Evolutionary conservation across 2,329 filamentous ascomycete species (phyloP).

Genomic region (Aspergillus sp.): DNA sequence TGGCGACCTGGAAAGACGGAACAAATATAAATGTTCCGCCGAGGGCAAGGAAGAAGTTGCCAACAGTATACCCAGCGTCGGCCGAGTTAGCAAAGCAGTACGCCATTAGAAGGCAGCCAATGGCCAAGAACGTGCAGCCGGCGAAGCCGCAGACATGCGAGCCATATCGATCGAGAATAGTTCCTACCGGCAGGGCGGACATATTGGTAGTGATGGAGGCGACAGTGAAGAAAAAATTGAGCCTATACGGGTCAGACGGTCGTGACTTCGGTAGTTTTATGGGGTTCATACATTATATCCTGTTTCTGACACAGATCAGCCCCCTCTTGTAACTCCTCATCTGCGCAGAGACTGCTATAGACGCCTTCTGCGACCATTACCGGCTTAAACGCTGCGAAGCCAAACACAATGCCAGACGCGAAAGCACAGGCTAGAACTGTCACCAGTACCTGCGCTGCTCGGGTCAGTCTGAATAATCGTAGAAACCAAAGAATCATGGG

Average conservation of each 20-base stretch:
- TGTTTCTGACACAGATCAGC: conserved; percentile 49
- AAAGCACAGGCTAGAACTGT: conserved; percentile 62
- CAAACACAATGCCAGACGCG: conserved; percentile 71
- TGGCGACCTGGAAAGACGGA: conserved; percentile 71
- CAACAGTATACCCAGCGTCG: conserved; percentile 65
- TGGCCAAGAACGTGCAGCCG: conserved; percentile 56
- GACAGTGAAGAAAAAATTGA: conserved; percentile 88
- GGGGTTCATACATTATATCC: conserved; percentile 36
- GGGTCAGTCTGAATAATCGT: background rate
- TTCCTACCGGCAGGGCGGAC: conserved; percentile 71
- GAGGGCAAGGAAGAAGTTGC: conserved; percentile 65
- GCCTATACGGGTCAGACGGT: conserved; percentile 25
- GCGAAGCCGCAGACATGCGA: conserved; percentile 67
- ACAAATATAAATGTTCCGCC: conserved; percentile 75
- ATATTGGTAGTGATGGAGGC: conserved; percentile 84
- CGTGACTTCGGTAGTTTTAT: background rate
- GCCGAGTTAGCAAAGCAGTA: conserved; percentile 50
- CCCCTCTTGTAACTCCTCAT: conserved; percentile 38
- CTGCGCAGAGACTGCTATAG: conserved; percentile 56
- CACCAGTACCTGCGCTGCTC: conserved; percentile 48
- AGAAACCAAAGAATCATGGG: background rate
- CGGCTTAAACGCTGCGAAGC: conserved; percentile 75
- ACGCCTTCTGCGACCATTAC: conserved; percentile 66
- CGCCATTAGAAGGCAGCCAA: conserved; percentile 63
- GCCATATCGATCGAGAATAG: conserved; percentile 72